Evolutionary conservation across 257 asterid genomes (phyloP), one percentile per base, ranked within the genome.

Genomic region (Oldenlandia corymbosa): DNA sequence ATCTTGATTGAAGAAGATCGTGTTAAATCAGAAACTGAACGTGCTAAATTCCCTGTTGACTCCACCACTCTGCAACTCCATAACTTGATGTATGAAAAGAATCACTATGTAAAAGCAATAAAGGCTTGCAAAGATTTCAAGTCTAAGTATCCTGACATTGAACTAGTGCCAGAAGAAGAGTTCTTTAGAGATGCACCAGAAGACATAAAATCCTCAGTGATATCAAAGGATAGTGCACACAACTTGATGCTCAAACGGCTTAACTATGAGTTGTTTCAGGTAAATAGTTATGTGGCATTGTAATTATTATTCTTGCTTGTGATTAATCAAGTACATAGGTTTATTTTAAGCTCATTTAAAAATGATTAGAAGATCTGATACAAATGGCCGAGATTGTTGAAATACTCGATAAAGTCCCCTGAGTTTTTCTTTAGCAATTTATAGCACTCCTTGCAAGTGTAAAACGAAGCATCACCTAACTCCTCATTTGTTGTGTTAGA

Each of bases 121-220:
- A 93, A 90, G 67, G 96, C 96, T 68, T 93, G 97, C 92, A 87
- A 85, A 65, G 97, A 87, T 73, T 93, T 93, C 69, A 93, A 79
- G 82, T 84, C 97, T n/a, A 93, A 88, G 65, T 87, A 82, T 74
- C 82, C 95, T 69, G 90, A 84, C 75, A 87, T 93, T 71, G 88
- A 90, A 71, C 96, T 93, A 63, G 94, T 85, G 49, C 91, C 96
- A 0, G 96, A 89, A 81, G 95, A 90, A 77, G 96, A 93, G 37
- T 93, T 90, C 80, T 65, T 80, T 46, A 75, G 78, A 72, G 92
- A 84, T 82, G 96, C 95, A 58, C 88, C 96, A 0, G 90, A 83
- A 57, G 94, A 85, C 32, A 93, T 87, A 57, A 90, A 85, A 74
- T 81, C 67, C 66, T 79, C 88, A 16, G 79, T 67, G 36, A 68